A percentile compares a stretch with the other conserved stretches of the same genome.
Conservation (phyloP, 768 basidiomycete genomes). For the Lactifluus hygrophoroides region DNA sequence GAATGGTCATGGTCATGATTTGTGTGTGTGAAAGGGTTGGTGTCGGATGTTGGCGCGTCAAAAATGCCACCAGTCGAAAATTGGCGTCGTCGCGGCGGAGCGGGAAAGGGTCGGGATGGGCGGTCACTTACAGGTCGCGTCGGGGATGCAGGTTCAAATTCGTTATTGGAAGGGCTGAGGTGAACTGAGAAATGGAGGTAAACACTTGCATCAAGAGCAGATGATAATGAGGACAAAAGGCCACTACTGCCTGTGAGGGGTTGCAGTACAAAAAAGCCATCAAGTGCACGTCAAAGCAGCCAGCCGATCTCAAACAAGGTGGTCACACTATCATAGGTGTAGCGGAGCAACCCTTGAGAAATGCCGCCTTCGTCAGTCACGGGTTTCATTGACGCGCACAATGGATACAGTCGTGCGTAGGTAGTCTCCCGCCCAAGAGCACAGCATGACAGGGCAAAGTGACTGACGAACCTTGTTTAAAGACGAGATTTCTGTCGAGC, state of each 20-base stretch:
- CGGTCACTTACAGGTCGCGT: conserved; percentile 13
- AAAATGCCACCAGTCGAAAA: conserved; percentile 5
- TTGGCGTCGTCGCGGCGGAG: conserved; percentile 16
- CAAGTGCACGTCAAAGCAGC: too few species aligned
- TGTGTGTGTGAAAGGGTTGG: conserved; percentile 17
- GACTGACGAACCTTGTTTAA: conserved; percentile 56
- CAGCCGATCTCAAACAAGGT: too few species aligned
- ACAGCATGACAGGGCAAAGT: neutral
- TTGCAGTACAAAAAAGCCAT: too few species aligned
- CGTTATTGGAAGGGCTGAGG: neutral
- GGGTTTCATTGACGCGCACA: neutral
- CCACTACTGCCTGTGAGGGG: neutral
- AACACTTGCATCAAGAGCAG: neutral
- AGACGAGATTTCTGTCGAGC: conserved; percentile 58
- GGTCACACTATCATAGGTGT: too few species aligned
- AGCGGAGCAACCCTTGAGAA: neutral
- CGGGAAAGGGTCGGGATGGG: conserved; percentile 6
- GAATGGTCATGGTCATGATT: conserved; percentile 3
- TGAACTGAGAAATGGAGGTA: neutral
- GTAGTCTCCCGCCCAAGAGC: neutral
- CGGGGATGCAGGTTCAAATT: conserved; percentile 7
- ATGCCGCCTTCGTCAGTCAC: neutral
- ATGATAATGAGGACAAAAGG: neutral
- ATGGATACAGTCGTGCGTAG: too few species aligned
- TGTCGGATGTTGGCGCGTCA: conserved; percentile 20